These are phyloP conservation scores for Verticillium albo-atrum DNA, from an alignment of 2,329 filamentous ascomycete species.

Conservation along the genomic window DNA sequence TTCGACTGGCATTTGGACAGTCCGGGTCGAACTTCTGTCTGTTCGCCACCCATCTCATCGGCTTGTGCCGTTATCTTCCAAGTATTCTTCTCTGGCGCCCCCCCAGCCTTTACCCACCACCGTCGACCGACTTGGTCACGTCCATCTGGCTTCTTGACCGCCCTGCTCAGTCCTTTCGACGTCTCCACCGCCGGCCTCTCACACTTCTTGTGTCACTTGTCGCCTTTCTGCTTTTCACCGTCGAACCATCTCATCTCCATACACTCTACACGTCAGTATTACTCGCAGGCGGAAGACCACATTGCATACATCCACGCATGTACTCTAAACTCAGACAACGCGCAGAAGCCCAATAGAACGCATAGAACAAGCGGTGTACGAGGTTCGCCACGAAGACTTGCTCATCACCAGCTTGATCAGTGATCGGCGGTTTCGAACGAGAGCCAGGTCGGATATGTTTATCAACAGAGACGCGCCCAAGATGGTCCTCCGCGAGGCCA, in stretches of 20 bases:
- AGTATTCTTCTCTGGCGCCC: too few relatives aligned
- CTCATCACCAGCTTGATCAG: not conserved
- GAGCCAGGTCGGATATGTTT: not conserved
- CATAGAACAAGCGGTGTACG: conserved; percentile 1
- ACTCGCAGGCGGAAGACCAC: not conserved
- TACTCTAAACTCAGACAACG: not conserved
- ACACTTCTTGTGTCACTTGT: not conserved
- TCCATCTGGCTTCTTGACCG: too few relatives aligned
- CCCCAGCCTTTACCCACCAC: too few relatives aligned
- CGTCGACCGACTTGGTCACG: too few relatives aligned
- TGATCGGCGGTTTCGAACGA: not conserved
- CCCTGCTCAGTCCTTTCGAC: not conserved
- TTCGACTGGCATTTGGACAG: too few relatives aligned
- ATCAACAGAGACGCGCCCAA: not conserved
- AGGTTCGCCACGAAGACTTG: not conserved
- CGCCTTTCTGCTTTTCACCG: not conserved
- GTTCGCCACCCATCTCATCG: too few relatives aligned
- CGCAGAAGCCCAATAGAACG: not conserved
- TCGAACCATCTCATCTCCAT: not conserved
- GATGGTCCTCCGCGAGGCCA: not conserved
- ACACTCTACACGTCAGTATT: not conserved
- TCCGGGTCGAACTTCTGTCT: too few relatives aligned
- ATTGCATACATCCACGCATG: not conserved
- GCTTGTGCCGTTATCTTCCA: too few relatives aligned
- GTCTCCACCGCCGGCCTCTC: not conserved